Conservation (phyloP, 2,329 filamentous ascomycete species). For the Exophiala sideris region DNA sequence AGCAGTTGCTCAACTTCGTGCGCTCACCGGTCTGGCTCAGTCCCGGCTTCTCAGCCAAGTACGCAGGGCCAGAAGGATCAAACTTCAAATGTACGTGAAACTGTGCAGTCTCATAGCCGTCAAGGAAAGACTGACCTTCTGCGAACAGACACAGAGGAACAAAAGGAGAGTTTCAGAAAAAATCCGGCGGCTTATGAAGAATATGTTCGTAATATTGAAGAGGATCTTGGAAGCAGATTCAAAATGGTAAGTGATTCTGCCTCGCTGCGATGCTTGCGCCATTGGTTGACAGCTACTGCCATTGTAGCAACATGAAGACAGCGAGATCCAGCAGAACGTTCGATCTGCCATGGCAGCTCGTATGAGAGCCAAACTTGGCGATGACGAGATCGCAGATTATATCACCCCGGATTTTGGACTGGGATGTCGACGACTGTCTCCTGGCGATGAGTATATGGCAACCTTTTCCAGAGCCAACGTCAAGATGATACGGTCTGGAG, state of each 20-base stretch:
- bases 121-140: neutral
- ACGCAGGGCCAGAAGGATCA: conserved; percentile 45
- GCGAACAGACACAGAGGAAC: conserved; percentile 21
- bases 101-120: neutral
- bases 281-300: neutral
- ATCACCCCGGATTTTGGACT: conserved; percentile 26
- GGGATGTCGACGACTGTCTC: conserved; percentile 26
- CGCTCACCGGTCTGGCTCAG: conserved; percentile 49
- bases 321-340: conserved; percentile 1
- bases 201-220: conserved; percentile 32
- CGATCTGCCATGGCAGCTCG: neutral
- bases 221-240: conserved; percentile 29
- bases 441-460: conserved; percentile 24
- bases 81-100: conserved; percentile 45
- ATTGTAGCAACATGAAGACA: neutral
- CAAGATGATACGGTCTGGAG: neutral
- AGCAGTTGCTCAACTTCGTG: conserved; percentile 28
- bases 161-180: conserved; percentile 19
- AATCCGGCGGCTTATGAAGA: conserved; percentile 11
- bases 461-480: conserved; percentile 29
- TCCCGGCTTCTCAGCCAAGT: conserved; percentile 46
- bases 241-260: neutral
- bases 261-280: neutral
- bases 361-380: conserved; percentile 8
- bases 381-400: conserved; percentile 11